Evolutionary conservation across 1,284 basidiomycete species (phyloP), one percentile per base, ranked within the genome.

Genomic region (Apiotrichum mycotoxinovorans): DNA sequence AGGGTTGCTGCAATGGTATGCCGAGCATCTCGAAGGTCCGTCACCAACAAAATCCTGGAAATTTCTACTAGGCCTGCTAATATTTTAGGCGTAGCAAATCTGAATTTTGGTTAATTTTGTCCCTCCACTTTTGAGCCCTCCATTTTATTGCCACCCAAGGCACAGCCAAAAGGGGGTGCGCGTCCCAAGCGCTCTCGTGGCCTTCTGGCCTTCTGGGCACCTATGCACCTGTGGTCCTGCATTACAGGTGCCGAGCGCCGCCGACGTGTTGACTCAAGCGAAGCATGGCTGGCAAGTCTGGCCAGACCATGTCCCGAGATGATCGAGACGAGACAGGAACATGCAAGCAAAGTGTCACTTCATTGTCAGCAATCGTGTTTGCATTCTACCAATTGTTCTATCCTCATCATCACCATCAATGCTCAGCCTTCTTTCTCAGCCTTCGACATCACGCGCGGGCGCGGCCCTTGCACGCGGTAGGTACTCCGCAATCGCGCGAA

Each of bases 401-500:
- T 41, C 25, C 20, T 4, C 20, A 8, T 25, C 15, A 5, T 23
- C 20, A 20, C 45, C 34, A 18, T 8, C 26, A 30, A 61, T 61
- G 59, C 46, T 52, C 57, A 62, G 62, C 27, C 59, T 71, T 25
- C 66, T 73, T 34, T 66, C 66, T 1, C 66, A 65, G 45, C 70
- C 71, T 5, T 60, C 62, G 10, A 69, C 69, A 33, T 70, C 67
- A 25, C 60, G 66, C 33, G 58, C 67, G 34, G 70, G 67, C 25
- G 66, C 70, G 7, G 51, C 64, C 0, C 57, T 69, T 20, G 64
- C 68, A 2, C 50, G 61, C 35, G 63, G 70, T 70, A 46, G 58
- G 66, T 58, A 5, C 53, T 20, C 43, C 22, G 17, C 44, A 56
- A 23, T 25, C 10, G 40, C 15, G 4, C 3, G 15, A 4, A 4